Conservation (phyloP, 2,329 filamentous ascomycete genomes). For the Calonectria hawksworthii region DNA sequence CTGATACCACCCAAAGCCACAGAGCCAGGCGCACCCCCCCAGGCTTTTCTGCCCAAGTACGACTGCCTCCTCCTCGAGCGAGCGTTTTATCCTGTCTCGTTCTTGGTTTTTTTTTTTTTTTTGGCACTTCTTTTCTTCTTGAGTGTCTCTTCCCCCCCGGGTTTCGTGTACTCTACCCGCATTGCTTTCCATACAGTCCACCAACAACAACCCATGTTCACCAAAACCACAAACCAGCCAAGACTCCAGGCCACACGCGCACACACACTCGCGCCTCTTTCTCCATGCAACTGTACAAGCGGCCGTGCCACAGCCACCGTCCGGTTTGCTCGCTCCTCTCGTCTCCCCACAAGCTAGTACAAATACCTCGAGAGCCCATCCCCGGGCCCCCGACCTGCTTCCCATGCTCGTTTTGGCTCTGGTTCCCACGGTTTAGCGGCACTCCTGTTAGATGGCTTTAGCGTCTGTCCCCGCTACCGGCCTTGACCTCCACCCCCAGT, state of each 20-base stretch:
- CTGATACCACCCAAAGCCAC: slow-evolving; percentile 12
- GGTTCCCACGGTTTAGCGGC: slow-evolving; percentile 18
- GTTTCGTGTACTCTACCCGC: neutral
- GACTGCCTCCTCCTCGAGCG: neutral
- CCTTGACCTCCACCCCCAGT: slow-evolving; percentile 22
- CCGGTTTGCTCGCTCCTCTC: neutral
- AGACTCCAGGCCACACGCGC: neutral
- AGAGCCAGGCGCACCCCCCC: slow-evolving; percentile 6
- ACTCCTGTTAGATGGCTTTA: slow-evolving; percentile 22
- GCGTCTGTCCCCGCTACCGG: slow-evolving; percentile 23
- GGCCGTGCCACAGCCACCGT: slow-evolving; percentile 7
- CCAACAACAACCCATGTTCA: neutral
- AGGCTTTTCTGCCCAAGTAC: neutral
- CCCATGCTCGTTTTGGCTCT: neutral
- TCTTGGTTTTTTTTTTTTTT: neutral
- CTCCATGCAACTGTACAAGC: neutral
- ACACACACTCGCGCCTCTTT: neutral
- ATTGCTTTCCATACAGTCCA: neutral
- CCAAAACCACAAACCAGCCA: neutral
- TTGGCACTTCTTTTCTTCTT: neutral
- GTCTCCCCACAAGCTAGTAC: neutral
- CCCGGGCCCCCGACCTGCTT: slow-evolving; percentile 15
- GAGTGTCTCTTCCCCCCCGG: neutral
- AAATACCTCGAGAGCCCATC: slow-evolving; percentile 17
- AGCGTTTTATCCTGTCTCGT: slow-evolving; percentile 2